phyloP scores from a whole-genome alignment of 345 rosid species.

The Syzygium aqueum region DNA sequence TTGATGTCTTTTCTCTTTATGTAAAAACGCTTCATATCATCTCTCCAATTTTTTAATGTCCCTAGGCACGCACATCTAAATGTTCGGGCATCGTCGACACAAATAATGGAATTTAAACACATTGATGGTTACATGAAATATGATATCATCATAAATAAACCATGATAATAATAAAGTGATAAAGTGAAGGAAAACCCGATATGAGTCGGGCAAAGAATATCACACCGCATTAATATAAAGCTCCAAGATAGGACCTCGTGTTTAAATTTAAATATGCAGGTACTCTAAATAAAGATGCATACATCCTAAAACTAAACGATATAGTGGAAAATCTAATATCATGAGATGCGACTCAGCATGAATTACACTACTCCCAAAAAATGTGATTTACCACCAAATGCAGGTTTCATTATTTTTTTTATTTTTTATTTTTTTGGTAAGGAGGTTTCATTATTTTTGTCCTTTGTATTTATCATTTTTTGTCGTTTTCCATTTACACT shows the following conservation, averaged over 20 bases:
- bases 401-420: neutral
- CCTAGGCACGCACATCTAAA: neutral
- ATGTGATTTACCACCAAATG: neutral
- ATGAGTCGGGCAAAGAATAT: neutral
- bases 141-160: neutral
- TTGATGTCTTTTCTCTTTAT: neutral
- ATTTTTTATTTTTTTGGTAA: too few relatives aligned
- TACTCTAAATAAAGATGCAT: neutral
- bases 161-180: neutral
- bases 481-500: neutral
- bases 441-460: neutral
- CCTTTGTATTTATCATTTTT: neutral
- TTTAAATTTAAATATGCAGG: neutral
- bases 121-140: neutral
- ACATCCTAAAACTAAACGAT: neutral
- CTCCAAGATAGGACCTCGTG: neutral
- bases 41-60: neutral
- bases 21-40: neutral
- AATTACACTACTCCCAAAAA: neutral
- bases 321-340: neutral
- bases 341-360: neutral
- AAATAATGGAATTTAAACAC: neutral
- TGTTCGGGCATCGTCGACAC: neutral
- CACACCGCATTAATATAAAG: neutral
- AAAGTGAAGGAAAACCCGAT: neutral